A percentile compares a stretch with the other conserved stretches of the same genome.
Conservation (phyloP, 306 rosid genomes). For the Trichosanthes truncata region DNA sequence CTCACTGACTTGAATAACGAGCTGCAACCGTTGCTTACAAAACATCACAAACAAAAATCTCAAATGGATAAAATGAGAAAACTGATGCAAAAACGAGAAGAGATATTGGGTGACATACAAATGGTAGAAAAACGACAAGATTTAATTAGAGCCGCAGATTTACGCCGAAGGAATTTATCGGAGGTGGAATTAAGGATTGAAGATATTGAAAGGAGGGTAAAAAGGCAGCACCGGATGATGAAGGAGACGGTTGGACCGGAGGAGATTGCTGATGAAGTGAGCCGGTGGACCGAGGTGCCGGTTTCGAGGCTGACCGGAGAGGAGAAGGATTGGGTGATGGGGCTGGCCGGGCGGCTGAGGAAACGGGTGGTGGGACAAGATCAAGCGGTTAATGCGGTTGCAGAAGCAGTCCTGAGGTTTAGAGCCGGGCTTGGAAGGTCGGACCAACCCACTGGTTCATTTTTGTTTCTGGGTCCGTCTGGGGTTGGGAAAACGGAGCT, state of each 20-base stretch:
- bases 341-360: neutral
- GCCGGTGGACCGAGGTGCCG: conserved; percentile 15
- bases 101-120: neutral
- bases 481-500: conserved; percentile 20
- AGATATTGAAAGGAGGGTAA: neutral
- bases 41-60: neutral
- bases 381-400: conserved; percentile 10
- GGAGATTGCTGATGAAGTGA: conserved; percentile 8
- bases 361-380: conserved; percentile 16
- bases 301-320: conserved; percentile 9
- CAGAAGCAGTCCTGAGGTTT: conserved; percentile 12
- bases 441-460: conserved; percentile 14
- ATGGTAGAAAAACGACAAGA: neutral
- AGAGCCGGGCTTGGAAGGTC: conserved; percentile 15
- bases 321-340: conserved; percentile 3
- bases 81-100: neutral
- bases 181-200: neutral
- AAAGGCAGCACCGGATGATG: neutral
- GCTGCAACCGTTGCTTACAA: neutral
- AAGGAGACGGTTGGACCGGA: neutral
- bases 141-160: neutral
- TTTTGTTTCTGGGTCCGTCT: conserved; percentile 19
- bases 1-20: neutral
- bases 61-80: neutral
- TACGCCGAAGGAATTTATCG: neutral